Evolutionary conservation across 2,329 filamentous ascomycete genomes (phyloP).

Genomic region (Neurospora sp.): DNA sequence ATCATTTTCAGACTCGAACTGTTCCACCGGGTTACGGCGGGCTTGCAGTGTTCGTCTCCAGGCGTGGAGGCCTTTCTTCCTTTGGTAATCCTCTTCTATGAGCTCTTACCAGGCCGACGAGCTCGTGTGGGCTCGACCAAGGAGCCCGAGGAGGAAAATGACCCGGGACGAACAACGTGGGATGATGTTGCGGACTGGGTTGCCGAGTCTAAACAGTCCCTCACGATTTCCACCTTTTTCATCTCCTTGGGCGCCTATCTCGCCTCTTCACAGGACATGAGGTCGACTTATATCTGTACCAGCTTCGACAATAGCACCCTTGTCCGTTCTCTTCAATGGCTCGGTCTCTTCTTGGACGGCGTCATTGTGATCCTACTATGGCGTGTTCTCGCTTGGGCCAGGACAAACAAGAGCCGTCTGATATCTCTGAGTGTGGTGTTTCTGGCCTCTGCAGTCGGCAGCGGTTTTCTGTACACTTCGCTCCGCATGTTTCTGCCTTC

Average conservation of each 20-base stretch:
- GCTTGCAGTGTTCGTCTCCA: conserved; percentile 39
- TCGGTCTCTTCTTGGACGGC: conserved; percentile 36
- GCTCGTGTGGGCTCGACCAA: conserved; percentile 16
- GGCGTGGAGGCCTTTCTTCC: conserved; percentile 24
- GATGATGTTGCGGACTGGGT: conserved; percentile 41
- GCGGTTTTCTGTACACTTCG: conserved; percentile 27
- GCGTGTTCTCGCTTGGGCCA: conserved; percentile 41
- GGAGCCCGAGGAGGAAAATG: conserved; percentile 35
- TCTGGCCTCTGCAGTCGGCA: conserved; percentile 28
- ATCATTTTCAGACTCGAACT: conserved; percentile 39
- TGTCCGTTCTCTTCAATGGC: conserved; percentile 31
- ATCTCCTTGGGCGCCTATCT: conserved; percentile 34
- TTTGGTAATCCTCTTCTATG: conserved; percentile 33
- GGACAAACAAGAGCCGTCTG: conserved; percentile 37
- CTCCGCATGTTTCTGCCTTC: conserved; percentile 21
- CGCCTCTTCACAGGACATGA: conserved; percentile 26
- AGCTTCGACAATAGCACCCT: conserved; percentile 28
- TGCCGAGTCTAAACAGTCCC: conserved; percentile 28
- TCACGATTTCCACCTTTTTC: conserved; percentile 27
- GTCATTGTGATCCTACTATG: conserved; percentile 37
- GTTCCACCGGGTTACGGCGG: conserved; percentile 33
- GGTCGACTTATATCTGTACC: conserved; percentile 45
- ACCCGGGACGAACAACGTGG: conserved; percentile 32
- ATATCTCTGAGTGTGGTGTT: conserved; percentile 34
- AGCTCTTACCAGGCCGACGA: conserved; percentile 29